Percentiles rank a stretch among this genome's conserved stretches.
phyloP scores from a whole-genome alignment of 805 yeast genomes.

The Candida alai region DNA sequence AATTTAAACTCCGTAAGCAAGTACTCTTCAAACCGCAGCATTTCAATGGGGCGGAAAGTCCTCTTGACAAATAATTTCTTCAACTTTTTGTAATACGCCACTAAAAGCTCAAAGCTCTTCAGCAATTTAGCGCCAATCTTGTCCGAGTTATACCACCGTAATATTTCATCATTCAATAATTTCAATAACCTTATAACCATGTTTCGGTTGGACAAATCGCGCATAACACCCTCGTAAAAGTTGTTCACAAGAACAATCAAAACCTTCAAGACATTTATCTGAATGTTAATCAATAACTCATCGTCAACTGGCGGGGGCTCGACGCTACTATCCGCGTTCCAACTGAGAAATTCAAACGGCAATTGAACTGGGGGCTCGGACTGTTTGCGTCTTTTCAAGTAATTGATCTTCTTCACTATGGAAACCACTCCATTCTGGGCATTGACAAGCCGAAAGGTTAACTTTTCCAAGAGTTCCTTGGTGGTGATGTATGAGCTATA shows the following conservation, averaged over 20 bases:
- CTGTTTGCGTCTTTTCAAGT: slow-evolving; percentile 10
- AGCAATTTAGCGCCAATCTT: slow-evolving; percentile 33
- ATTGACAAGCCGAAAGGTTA: slow-evolving; percentile 38
- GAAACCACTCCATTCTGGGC: slow-evolving; percentile 44
- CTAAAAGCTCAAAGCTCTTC: slow-evolving; percentile 35
- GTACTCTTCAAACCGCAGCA: slow-evolving; percentile 36
- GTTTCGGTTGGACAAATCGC: slow-evolving; percentile 56
- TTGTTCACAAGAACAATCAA: slow-evolving; percentile 65
- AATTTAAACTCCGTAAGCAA: slow-evolving; percentile 40
- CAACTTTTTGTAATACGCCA: slow-evolving; percentile 55
- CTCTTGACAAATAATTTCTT: slow-evolving; percentile 69
- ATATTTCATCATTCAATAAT: slow-evolving; percentile 62
- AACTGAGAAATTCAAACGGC: slow-evolving; percentile 46
- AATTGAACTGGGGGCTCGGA: slow-evolving; percentile 1
- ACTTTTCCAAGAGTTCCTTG: slow-evolving; percentile 33
- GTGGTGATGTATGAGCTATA: slow-evolving; percentile 40
- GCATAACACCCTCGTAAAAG: slow-evolving; percentile 72
- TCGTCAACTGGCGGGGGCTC: slow-evolving; percentile 41
- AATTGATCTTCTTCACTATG: slow-evolving; percentile 33
- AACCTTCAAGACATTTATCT: slow-evolving; percentile 77
- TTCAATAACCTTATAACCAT: slow-evolving; percentile 63
- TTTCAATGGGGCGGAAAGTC: slow-evolving; percentile 57
- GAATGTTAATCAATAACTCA: slow-evolving; percentile 44
- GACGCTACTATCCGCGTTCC: slow-evolving; percentile 44
- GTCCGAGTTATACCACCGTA: slow-evolving; percentile 44